phyloP scores from a whole-genome alignment of 768 basidiomycete species.

The Pleurotus platypus region DNA sequence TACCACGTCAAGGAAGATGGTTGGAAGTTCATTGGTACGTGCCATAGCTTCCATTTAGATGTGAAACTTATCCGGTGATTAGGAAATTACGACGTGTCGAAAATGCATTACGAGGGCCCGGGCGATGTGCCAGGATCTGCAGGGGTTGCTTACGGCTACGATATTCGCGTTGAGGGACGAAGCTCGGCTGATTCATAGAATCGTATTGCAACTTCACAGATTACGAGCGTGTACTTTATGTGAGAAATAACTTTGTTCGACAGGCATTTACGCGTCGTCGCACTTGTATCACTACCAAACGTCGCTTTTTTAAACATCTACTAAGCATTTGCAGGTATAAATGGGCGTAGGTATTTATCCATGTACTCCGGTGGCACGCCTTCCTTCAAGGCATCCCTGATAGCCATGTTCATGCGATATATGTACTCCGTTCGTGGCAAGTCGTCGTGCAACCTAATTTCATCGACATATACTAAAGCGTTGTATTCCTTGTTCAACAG shows the following conservation, averaged over 20 bases:
- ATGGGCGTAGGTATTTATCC: slow-evolving; percentile 38
- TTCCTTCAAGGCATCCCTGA: slow-evolving; percentile 34
- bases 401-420: slow-evolving; percentile 40
- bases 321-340: slow-evolving; percentile 26
- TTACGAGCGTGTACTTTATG: too few species aligned
- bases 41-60: neutral
- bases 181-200: slow-evolving; percentile 39
- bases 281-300: too few species aligned
- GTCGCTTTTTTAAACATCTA: too few species aligned
- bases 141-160: slow-evolving; percentile 78
- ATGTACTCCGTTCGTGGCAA: slow-evolving; percentile 39
- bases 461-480: slow-evolving; percentile 40
- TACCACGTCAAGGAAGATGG: slow-evolving; percentile 94
- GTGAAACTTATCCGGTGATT: slow-evolving; percentile 11
- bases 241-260: too few species aligned
- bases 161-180: slow-evolving; percentile 58
- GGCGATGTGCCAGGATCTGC: slow-evolving; percentile 61
- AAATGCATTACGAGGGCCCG: slow-evolving; percentile 88
- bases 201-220: too few species aligned
- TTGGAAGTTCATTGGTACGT: slow-evolving; percentile 92
- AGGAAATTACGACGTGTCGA: slow-evolving; percentile 92
- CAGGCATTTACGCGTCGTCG: too few species aligned
- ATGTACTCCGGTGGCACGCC: slow-evolving; percentile 40
- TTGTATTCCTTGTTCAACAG: slow-evolving; percentile 10
- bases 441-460: slow-evolving; percentile 25